These are phyloP conservation scores for Cystobasidium onofrii DNA, from an alignment of 768 basidiomycete species.

Conservation along the genomic window DNA sequence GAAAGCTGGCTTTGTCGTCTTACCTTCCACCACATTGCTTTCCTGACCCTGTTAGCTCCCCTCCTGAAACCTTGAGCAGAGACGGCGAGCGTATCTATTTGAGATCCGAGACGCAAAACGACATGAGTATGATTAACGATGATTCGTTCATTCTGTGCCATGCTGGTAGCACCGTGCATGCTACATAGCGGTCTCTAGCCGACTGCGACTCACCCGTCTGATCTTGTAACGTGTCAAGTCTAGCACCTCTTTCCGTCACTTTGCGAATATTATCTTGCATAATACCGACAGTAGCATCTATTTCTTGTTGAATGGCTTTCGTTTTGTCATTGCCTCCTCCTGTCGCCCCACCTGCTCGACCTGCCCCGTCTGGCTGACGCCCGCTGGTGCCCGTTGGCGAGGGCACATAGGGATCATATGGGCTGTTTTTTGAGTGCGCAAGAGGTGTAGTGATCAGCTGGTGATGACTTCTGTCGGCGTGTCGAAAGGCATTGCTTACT, in stretches of 20 bases:
- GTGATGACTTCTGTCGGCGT: too few relatives aligned
- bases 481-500: too few relatives aligned
- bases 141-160: too few relatives aligned
- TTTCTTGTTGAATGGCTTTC: constrained; percentile 32
- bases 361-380: neutral
- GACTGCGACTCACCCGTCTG: constrained; percentile 74
- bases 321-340: constrained; percentile 16
- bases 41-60: constrained; percentile 93
- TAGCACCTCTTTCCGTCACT: constrained; percentile 88
- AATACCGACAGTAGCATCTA: constrained; percentile 81
- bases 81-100: constrained; percentile 91
- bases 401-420: constrained; percentile 32
- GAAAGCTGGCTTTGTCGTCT: too few relatives aligned
- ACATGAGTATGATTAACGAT: neutral
- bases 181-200: too few relatives aligned
- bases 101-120: too few relatives aligned
- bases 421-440: neutral
- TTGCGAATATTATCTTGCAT: constrained; percentile 98
- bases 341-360: neutral
- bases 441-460: too few relatives aligned
- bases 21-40: constrained; percentile 56
- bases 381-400: constrained; percentile 12
- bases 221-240: constrained; percentile 87
- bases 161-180: neutral
- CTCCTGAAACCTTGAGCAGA: constrained; percentile 98